Evolutionary conservation across 305 asterid genomes (phyloP).

Genomic region (Euphrasia arctica): DNA sequence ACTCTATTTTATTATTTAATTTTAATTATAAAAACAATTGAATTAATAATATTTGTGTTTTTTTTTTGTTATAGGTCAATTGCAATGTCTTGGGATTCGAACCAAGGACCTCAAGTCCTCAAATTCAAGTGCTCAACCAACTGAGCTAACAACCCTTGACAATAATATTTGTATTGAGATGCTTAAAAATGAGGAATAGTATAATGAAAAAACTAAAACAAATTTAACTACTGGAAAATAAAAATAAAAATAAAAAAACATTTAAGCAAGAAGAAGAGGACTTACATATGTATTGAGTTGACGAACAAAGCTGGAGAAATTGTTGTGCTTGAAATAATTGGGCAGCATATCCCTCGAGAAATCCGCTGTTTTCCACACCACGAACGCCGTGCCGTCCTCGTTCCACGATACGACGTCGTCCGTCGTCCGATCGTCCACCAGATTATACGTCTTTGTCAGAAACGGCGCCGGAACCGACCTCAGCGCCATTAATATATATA

Average conservation of each 20-base stretch:
- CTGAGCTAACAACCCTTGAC: too few species aligned
- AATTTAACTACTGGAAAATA: too few species aligned
- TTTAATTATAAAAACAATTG: too few species aligned
- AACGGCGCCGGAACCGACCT: constrained; percentile 90
- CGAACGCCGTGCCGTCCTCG: constrained; percentile 45
- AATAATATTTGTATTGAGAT: too few species aligned
- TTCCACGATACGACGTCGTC: constrained; percentile 48
- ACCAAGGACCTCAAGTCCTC: too few species aligned
- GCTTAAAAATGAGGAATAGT: too few species aligned
- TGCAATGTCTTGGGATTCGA: too few species aligned
- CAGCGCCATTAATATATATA: constrained; percentile 43
- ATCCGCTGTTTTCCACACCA: constrained; percentile 86
- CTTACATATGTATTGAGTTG: constrained; percentile 93
- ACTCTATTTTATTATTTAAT: too few species aligned
- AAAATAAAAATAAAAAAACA: not conserved
- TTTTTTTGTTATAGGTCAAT: too few species aligned
- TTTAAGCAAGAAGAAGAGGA: not conserved
- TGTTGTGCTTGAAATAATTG: constrained; percentile 48
- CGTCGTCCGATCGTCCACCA: constrained; percentile 67
- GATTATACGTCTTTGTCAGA: constrained; percentile 64
- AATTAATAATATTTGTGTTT: too few species aligned
- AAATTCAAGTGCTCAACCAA: too few species aligned
- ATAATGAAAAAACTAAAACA: too few species aligned
- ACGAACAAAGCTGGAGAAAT: constrained; percentile 52
- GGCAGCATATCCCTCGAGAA: constrained; percentile 81